Evolutionary conservation across 2,329 filamentous ascomycete genomes (phyloP), one percentile per base, ranked within the genome.

Genomic region (Ophiostoma angusticollis): DNA sequence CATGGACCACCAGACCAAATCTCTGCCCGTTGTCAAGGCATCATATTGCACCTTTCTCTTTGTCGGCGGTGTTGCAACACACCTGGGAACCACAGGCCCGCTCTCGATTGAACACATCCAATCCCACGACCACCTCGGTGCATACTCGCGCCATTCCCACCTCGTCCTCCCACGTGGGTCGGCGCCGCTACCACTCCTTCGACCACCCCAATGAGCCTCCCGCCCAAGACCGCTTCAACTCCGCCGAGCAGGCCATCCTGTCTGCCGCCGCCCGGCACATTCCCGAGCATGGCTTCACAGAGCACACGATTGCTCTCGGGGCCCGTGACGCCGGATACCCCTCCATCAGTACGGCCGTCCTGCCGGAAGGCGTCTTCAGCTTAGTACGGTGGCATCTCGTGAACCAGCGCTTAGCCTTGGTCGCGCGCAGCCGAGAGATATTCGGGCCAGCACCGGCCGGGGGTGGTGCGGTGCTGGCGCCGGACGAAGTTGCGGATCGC

Each of bases 311-410:
- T 9, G 72, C 74, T 31, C 71, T 82, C 17, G 91, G 89, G 45
- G 84, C 84, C 44, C 77, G 77, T 52, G 85, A 94, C 52, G 77
- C 79, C 14, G 86, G 87, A 31, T 94, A 89, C 57, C 76, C 85
- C 37, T 84, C 91, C 54, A 85, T 89, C 42, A 87, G 84, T 43
- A 76, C 83, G 9, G 87, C 85, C 53, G 65, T 95, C 16, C 76
- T 98, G 40, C 78, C 84, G 1, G 70, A 79, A 30, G 84, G 84
- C 7, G 72, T 78, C 17, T 93, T 93, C 61, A 80, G 83, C 50
- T 68, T 98, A 21, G 77, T 96, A 49, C 71, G 72, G 27, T 93
- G 80, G 56, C 80, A 93, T 55, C 70, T 93, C 12, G 68, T 78
- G 31, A 74, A 64, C 9, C 74, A 81, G 56, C 70, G 84, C 30